Evolutionary conservation across 345 rosid genomes (phyloP).

Genomic region (Rhodamnia argentea): DNA sequence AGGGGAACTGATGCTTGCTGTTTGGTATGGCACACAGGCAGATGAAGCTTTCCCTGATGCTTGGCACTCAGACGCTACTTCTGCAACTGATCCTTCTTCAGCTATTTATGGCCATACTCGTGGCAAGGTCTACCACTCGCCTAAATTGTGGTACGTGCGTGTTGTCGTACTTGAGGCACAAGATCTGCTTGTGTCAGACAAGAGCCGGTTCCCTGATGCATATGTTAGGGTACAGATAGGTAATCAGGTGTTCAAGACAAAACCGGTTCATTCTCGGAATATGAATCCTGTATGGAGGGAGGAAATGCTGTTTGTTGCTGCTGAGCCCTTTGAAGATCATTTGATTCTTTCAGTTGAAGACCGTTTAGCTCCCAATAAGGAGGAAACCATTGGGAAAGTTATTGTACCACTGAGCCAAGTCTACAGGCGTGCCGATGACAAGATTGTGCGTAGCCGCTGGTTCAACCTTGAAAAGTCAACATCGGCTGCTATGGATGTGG

Average conservation of each 20-base stretch:
- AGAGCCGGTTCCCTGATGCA: constrained; percentile 50
- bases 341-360: constrained; percentile 60
- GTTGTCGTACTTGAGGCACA: constrained; percentile 81
- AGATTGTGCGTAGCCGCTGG: constrained; percentile 43
- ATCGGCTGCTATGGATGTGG: constrained; percentile 36
- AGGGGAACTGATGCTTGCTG: constrained; percentile 88
- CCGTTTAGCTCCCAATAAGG: constrained; percentile 53
- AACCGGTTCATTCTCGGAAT: constrained; percentile 34
- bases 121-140: constrained; percentile 89
- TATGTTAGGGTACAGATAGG: constrained; percentile 60
- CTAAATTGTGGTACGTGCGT: constrained; percentile 86
- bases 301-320: constrained; percentile 78
- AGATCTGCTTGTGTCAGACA: constrained; percentile 54
- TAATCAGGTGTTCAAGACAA: constrained; percentile 62
- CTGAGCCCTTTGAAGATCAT: constrained; percentile 83
- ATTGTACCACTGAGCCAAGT: constrained; percentile 33
- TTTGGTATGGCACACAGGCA: constrained; percentile 97
- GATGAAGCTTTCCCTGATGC: constrained; percentile 94
- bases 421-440: constrained; percentile 51
- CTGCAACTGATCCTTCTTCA: constrained; percentile 36
- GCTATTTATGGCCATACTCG: constrained; percentile 40
- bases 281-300: constrained; percentile 79
- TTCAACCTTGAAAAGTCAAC: constrained; percentile 40
- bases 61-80: constrained; percentile 70
- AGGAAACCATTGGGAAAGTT: constrained; percentile 53